Base-by-base conservation (phyloP, 441 rosid genomes). In the Manihot esculenta region DNA sequence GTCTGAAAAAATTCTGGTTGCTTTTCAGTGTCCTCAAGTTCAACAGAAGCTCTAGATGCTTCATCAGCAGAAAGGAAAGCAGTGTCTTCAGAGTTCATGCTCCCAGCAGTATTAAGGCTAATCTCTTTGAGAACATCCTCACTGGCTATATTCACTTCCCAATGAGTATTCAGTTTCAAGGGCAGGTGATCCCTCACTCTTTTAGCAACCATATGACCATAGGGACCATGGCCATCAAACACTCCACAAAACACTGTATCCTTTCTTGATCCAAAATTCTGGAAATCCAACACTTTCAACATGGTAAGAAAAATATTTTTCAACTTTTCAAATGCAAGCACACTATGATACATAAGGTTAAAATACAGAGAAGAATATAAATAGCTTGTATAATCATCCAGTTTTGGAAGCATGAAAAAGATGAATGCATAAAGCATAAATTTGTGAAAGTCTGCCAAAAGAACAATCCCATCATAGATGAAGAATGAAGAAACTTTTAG, bases 211-310 rank as follows among this genome's bases (percentile, higher is more conserved):
- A 90, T 79, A 75, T 96, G 99, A 77, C 99, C 99, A 68, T 78
- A 89, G 8, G 99, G 99, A 60, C 99, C 99, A 64, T 96, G 99
- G 10, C 99, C 99, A 89, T 96, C 99, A 82, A 96, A 96, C 49
- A 96, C 94, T 65, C 99, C 99, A 80, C 97, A 92, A 84, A 96
- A 92, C 68, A 92, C 73, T 38, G 98, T 87, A 79, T 93, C 98
- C 53, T 86, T 76, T 79, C 92, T 87, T 3, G 97, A 87, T 62
- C 91, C 92, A 77, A 96, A 96, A 77, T 90, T 90, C 99, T 96
- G 89, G 20, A 68, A 75, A 62, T 51, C 51, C 75, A n/a, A 66
- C 30, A 68, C 8, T 15, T 50, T 64, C 53, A 56, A 53, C 44
- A 57, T 11, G 41, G 42, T 58, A 17, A 73, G 64, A 66, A 47